Percentiles rank a stretch among this genome's conserved stretches.
These are phyloP conservation scores for Lentinula novae-zelandiae DNA, from an alignment of 1,284 basidiomycete genomes.

Conservation along the genomic window DNA sequence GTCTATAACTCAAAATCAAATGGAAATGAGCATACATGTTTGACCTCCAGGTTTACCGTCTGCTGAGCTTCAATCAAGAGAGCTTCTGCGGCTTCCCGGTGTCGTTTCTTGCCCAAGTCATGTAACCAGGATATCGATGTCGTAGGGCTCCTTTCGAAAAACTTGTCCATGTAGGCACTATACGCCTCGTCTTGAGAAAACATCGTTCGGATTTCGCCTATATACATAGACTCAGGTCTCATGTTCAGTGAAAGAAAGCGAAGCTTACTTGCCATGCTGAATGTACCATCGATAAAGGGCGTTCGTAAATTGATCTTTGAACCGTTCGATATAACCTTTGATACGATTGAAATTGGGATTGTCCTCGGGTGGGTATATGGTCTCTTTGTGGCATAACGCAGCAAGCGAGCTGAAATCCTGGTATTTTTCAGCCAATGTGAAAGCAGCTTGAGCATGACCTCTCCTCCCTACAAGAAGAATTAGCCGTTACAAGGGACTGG, in stretches of 20 bases:
- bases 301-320: constrained; percentile 81
- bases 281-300: constrained; percentile 89
- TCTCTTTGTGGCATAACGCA: constrained; percentile 72
- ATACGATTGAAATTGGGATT: constrained; percentile 62
- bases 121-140: constrained; percentile 87
- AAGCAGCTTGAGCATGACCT: constrained; percentile 68
- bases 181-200: constrained; percentile 71
- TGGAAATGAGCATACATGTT: constrained; percentile 55
- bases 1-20: neutral
- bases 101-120: constrained; percentile 72
- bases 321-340: constrained; percentile 75
- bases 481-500: constrained; percentile 17
- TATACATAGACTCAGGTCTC: neutral
- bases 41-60: constrained; percentile 59
- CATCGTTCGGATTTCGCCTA: constrained; percentile 73
- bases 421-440: constrained; percentile 81
- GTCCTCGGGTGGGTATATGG: constrained; percentile 56
- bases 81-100: constrained; percentile 61
- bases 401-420: constrained; percentile 82
- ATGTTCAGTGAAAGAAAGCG: constrained; percentile 6
- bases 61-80: constrained; percentile 60
- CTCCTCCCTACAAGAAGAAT: constrained; percentile 46
- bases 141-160: constrained; percentile 65
- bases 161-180: constrained; percentile 65
- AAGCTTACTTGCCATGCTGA: constrained; percentile 55